Percentiles rank a stretch among this genome's conserved stretches.
Evolutionary conservation across 2,329 filamentous ascomycete species (phyloP).

Genomic region (Cryphonectria nitschkei): DNA sequence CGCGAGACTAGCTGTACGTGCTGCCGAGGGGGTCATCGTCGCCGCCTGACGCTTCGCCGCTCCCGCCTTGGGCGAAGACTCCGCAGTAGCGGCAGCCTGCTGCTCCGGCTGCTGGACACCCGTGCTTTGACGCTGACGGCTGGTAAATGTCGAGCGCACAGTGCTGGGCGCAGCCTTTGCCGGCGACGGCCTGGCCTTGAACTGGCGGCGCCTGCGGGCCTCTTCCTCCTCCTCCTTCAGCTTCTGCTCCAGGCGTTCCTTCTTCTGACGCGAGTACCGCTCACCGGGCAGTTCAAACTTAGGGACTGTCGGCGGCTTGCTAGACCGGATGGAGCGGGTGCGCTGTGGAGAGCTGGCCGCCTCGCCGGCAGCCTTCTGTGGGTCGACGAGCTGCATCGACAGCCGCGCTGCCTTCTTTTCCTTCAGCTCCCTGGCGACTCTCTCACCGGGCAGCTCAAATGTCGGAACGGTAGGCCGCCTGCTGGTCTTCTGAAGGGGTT

Average conservation of each 20-base stretch:
- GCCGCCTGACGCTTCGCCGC: conserved; percentile 25
- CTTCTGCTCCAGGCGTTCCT: conserved; percentile 59
- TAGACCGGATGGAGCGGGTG: conserved; percentile 51
- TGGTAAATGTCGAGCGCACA: conserved; percentile 60
- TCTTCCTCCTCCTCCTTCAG: conserved; percentile 63
- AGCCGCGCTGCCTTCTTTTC: conserved; percentile 62
- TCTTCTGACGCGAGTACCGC: conserved; percentile 58
- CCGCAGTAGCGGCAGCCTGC: conserved; percentile 1
- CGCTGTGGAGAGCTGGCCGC: conserved; percentile 45
- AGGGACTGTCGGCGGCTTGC: conserved; percentile 56
- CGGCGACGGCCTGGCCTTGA: conserved; percentile 64
- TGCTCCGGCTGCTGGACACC: conserved; percentile 12
- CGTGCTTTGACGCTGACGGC: conserved; percentile 36
- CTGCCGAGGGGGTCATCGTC: conserved; percentile 22
- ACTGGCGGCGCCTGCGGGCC: conserved; percentile 62
- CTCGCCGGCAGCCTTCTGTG: conserved; percentile 40
- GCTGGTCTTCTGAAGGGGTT: conserved; percentile 52
- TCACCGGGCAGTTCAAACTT: conserved; percentile 68
- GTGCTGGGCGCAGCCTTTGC: conserved; percentile 43
- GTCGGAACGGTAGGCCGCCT: conserved; percentile 58
- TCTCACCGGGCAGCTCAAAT: conserved; percentile 67
- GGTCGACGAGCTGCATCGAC: conserved; percentile 42
- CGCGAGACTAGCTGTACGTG: conserved; percentile 26
- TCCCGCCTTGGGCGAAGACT: conserved; percentile 29
- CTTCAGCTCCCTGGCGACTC: conserved; percentile 59